A percentile compares a stretch with the other conserved stretches of the same genome.
These are phyloP conservation scores for Anethum foeniculum DNA, from an alignment of 140 eudicot species.

Conservation along the genomic window DNA sequence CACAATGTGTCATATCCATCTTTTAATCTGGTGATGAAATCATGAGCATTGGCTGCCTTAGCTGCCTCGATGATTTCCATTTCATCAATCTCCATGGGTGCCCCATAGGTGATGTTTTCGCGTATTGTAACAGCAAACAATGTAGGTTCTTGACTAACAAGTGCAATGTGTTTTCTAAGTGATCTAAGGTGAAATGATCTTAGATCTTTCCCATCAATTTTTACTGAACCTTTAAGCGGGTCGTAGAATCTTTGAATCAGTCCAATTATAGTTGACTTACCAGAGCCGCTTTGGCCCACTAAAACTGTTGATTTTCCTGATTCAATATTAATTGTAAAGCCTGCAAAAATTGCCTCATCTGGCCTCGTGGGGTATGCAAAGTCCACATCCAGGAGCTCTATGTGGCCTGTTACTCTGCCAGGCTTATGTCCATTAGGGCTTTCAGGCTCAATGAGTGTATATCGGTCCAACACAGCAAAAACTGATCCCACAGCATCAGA, in stretches of 20 bases:
- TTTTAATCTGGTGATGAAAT: slow-evolving; percentile 20
- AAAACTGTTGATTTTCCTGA: slow-evolving; percentile 63
- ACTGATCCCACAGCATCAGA: slow-evolving; percentile 22
- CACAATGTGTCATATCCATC: slow-evolving; percentile 28
- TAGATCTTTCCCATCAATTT: slow-evolving; percentile 25
- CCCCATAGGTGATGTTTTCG: slow-evolving; percentile 20
- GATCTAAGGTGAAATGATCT: slow-evolving; percentile 20
- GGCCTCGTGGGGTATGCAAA: slow-evolving; percentile 37
- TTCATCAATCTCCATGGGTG: slow-evolving; percentile 11
- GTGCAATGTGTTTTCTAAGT: slow-evolving; percentile 25
- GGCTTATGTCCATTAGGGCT: slow-evolving; percentile 17
- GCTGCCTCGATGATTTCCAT: slow-evolving; percentile 28
- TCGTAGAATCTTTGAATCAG: slow-evolving; percentile 25
- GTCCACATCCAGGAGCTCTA: slow-evolving; percentile 25
- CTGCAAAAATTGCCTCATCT: slow-evolving; percentile 34
- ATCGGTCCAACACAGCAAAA: slow-evolving; percentile 22
- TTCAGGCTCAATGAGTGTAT: slow-evolving; percentile 26
- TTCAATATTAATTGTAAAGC: slow-evolving; percentile 43
- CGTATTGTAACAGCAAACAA: slow-evolving; percentile 24
- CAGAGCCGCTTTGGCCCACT: slow-evolving; percentile 60
- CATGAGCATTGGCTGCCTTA: slow-evolving; percentile 31
- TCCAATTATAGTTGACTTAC: slow-evolving; percentile 28
- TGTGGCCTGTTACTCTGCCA: slow-evolving; percentile 12
- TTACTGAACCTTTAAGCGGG: slow-evolving; percentile 16
- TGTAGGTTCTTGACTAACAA: slow-evolving; percentile 28